Conservation (phyloP, 306 rosid genomes). For the Leucaena leucocephala region DNA sequence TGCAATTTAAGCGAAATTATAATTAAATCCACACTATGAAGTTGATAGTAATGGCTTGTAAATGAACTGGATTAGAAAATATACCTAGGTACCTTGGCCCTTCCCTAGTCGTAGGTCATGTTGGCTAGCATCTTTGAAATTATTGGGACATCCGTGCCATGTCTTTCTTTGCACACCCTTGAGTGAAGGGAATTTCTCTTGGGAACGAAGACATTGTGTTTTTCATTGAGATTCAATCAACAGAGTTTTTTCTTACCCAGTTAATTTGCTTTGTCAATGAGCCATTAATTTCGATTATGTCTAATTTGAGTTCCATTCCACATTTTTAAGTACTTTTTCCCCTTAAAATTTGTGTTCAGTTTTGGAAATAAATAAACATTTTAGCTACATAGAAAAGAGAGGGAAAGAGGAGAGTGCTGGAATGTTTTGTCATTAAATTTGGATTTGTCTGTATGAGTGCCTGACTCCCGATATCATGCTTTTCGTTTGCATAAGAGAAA, state of each 20-base stretch:
- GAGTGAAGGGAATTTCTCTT: background rate
- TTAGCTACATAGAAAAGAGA: conserved; percentile 25
- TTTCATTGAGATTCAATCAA: background rate
- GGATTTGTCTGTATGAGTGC: conserved; percentile 23
- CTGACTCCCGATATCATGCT: conserved; percentile 25
- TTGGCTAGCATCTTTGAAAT: background rate
- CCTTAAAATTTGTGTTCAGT: background rate
- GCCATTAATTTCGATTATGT: background rate
- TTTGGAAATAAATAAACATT: background rate
- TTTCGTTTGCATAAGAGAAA: conserved; percentile 50
- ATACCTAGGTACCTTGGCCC: background rate
- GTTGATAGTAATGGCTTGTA: background rate
- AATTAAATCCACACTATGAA: background rate
- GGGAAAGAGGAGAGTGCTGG: conserved; percentile 25
- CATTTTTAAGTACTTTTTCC: background rate
- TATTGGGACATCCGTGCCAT: background rate
- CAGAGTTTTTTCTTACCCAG: background rate
- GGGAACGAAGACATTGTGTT: background rate
- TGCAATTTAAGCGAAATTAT: background rate
- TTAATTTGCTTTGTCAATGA: background rate
- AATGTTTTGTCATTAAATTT: conserved; percentile 3
- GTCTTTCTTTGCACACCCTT: background rate
- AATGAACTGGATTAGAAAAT: background rate
- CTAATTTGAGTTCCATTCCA: background rate
- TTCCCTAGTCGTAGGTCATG: background rate